Evolutionary conservation across 768 basidiomycete species (phyloP).

Genomic region (Dendrothele bispora): DNA sequence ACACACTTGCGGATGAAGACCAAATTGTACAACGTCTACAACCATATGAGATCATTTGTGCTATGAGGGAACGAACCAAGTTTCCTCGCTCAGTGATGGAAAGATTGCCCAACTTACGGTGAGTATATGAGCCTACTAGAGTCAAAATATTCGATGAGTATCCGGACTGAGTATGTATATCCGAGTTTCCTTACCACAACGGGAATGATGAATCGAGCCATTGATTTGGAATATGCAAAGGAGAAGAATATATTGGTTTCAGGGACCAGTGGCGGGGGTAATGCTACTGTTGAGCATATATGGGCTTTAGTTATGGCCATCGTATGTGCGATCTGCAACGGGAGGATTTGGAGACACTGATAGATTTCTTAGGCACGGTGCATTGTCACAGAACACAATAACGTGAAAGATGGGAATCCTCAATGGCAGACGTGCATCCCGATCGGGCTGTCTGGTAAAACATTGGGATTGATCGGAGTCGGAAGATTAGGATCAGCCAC

Average conservation of each 20-base stretch:
- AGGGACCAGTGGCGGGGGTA: conserved; percentile 43
- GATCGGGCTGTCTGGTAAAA: conserved; percentile 50
- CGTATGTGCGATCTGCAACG: too few relatives aligned
- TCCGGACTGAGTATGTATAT: conserved; percentile 14
- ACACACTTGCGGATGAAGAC: conserved; percentile 54
- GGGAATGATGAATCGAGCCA: conserved; percentile 46
- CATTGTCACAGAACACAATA: conserved; percentile 48
- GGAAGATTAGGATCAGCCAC: conserved; percentile 55
- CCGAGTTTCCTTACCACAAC: conserved; percentile 63
- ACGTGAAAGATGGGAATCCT: conserved; percentile 41
- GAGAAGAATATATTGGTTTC: conserved; percentile 50
- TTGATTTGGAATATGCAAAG: conserved; percentile 48
- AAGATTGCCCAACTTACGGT: conserved; percentile 57
- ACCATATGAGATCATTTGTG: conserved; percentile 56
- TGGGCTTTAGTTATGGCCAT: conserved; percentile 63
- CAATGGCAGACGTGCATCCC: conserved; percentile 58
- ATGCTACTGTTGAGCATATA: conserved; percentile 61
- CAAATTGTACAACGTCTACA: conserved; percentile 46
- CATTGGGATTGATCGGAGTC: conserved; percentile 60
- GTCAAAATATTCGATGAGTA: neutral
- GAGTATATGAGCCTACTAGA: conserved; percentile 16
- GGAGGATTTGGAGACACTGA: too few relatives aligned
- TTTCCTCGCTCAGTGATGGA: conserved; percentile 50
- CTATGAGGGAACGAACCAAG: conserved; percentile 69
- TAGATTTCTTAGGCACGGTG: too few relatives aligned